Evolutionary conservation across 108 stramenopile genomes (phyloP).

Genomic region (Fistulifera solaris): DNA sequence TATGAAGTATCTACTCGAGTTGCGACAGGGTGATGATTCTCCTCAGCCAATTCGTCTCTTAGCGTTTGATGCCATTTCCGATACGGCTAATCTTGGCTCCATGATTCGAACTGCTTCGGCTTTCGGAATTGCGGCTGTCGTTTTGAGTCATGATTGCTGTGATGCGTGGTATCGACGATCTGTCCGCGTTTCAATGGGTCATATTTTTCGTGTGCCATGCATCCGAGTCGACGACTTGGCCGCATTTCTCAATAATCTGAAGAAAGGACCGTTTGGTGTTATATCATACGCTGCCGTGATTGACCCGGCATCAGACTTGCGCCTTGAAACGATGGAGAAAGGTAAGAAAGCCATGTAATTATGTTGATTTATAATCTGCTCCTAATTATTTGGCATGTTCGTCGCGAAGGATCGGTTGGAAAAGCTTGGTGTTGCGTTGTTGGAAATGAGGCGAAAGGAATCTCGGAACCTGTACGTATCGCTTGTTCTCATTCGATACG

Average conservation of each 20-base stretch:
- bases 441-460: slow-evolving; percentile 69
- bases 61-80: slow-evolving; percentile 66
- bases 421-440: slow-evolving; percentile 60
- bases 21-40: slow-evolving; percentile 5
- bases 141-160: slow-evolving; percentile 62
- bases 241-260: slow-evolving; percentile 7
- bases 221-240: slow-evolving; percentile 46
- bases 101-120: slow-evolving; percentile 66
- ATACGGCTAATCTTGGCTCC: slow-evolving; percentile 71
- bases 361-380: no score
- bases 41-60: slow-evolving; percentile 23
- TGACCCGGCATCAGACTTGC: slow-evolving; percentile 24
- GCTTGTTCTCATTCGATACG: slow-evolving; percentile 34
- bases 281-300: slow-evolving; percentile 58
- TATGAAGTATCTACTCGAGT: slow-evolving; percentile 16
- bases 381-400: background rate
- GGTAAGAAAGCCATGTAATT: slow-evolving; percentile 9
- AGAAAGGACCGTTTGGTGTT: slow-evolving; percentile 7
- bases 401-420: background rate
- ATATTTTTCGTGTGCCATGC: slow-evolving; percentile 51
- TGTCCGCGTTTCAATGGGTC: slow-evolving; percentile 72
- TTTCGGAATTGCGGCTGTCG: slow-evolving; percentile 53
- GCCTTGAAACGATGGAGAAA: slow-evolving; percentile 14
- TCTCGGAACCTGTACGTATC: slow-evolving; percentile 33
- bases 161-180: slow-evolving; percentile 68